Base-by-base conservation (phyloP, 2,329 filamentous ascomycete species). In the Ceratocystis ficicola region DNA sequence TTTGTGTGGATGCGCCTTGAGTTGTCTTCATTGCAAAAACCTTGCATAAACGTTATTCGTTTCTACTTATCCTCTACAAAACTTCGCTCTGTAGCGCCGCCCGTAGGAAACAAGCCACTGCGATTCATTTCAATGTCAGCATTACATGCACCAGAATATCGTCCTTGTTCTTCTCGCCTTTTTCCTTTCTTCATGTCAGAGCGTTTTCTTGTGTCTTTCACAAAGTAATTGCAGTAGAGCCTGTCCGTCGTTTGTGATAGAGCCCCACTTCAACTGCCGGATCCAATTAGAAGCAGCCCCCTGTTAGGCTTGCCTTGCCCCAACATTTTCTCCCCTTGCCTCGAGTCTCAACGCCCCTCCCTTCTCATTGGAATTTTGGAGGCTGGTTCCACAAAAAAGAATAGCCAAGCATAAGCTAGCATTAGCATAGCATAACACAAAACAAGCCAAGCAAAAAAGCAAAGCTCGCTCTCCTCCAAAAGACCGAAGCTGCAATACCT, bases 261-360 rank as follows among this genome's bases (percentile, higher is more conserved):
- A 22, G 46, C 46, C n/a, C n/a, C 46, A 50, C 46, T 22, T 50
- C 52, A 62, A 62, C 59, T 62, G 41, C 59, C 41, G n/a, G 30
- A 44, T 22, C 59, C 32, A 62, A 32, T 44, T 10, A 12, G 28
- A 25, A 15, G 22, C 25, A 52, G 36, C 61, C 32, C 62, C 52
- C 57, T 60, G 55, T 64, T 25, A 30, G 28, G 46, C 66, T 66
- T 62, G 32, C n/a, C 66, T 66, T 62, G 22, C 22, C 22, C 22
- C 22, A 25, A 25, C 22, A 25, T 25, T 25, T 25, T 25, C 22
- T 25, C 22, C 22, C 22, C 22, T 1, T 50, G n/a, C 46, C 46
- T 50, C 17, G 8, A 28, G 12, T 28, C 48, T 52, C 48, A 52
- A 52, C 48, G 48, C 25, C 3, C 17, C 28, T 44, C 28, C 25